Evolutionary conservation across 352 stramenopile genomes (phyloP), one percentile per base, ranked within the genome.

Genomic region (Phytophthora chlamydospora): DNA sequence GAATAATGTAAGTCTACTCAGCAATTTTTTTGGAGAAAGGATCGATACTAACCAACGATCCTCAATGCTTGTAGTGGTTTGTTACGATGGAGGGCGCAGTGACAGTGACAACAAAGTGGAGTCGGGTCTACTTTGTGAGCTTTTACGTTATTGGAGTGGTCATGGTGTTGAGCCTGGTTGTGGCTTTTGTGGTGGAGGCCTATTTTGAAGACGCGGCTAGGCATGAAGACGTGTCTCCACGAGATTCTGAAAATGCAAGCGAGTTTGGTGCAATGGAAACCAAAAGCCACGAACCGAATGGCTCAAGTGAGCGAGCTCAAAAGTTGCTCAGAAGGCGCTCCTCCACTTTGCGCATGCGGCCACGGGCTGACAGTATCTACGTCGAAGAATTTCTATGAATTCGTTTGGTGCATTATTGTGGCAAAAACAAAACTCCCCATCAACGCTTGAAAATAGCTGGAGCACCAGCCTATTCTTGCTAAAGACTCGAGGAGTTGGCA

Each of bases 141-240:
- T 94, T 85, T 50, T 90, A 90, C 66, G 51, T 92, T 17, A 70
- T 91, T 45, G 80, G 76, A 4, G 79, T 90, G 56, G 71, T 91
- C 24, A 77, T 91, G 63, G 77, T 89, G 45, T 66, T 92, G 9
- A 94, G 83, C 48, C 53, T 94, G 16, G 71, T 92, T 7, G 75
- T 94, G 0, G 83, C 85, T 0, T 91, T 87, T 33, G 73, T 87
- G 14, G 77, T 87, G 12, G 77, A 87, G 53, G 77, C 77, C 16
- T 87, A 87, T 56, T 77, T 87, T 21, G 77, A 84, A 48, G 55
- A 62, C 40, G 36, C 55, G 2, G 55, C 42, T 19, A 33, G 44
- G 7, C 17, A 34, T 4, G 29, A 62, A 47, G 16, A 44, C 32
- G 5, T 12, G 16, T 17, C 32, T 7, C 14, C 24, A 29, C 24